A percentile compares a stretch with the other conserved stretches of the same genome.
Conservation (phyloP, 2,329 filamentous ascomycete genomes). For the Trichophyton equinum region DNA sequence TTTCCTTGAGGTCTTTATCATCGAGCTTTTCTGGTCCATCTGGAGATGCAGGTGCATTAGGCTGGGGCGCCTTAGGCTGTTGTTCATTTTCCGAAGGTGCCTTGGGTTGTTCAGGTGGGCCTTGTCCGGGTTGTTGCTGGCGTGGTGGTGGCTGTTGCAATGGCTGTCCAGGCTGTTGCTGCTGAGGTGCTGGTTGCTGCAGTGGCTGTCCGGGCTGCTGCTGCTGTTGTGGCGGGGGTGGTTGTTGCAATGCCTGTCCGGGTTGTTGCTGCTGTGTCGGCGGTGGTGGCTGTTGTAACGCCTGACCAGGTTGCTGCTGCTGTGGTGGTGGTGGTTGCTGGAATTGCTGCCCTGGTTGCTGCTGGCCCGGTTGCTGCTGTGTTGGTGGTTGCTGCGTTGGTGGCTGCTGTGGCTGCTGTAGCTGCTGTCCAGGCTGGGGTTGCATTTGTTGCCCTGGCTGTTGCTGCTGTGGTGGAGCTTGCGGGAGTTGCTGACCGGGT, state of each 20-base stretch:
- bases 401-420: neutral
- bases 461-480: neutral
- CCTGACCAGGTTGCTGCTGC: neutral
- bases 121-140: neutral
- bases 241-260: neutral
- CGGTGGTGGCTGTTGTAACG: neutral
- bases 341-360: neutral
- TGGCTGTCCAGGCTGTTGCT: neutral
- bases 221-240: neutral
- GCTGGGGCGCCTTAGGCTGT: neutral
- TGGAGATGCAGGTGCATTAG: neutral
- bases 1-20: constrained; percentile 1
- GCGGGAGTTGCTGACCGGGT: neutral
- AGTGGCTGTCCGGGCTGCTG: neutral
- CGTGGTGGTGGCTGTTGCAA: neutral
- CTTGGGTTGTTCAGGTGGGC: neutral
- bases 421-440: neutral
- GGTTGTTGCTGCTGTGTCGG: neutral
- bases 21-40: neutral
- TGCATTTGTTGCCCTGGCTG: neutral
- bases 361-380: neutral
- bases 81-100: neutral
- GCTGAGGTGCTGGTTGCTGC: no score
- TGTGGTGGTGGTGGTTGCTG: neutral
- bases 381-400: neutral